phyloP scores from a whole-genome alignment of 2,329 filamentous ascomycete genomes.

The Alternaria sp. region DNA sequence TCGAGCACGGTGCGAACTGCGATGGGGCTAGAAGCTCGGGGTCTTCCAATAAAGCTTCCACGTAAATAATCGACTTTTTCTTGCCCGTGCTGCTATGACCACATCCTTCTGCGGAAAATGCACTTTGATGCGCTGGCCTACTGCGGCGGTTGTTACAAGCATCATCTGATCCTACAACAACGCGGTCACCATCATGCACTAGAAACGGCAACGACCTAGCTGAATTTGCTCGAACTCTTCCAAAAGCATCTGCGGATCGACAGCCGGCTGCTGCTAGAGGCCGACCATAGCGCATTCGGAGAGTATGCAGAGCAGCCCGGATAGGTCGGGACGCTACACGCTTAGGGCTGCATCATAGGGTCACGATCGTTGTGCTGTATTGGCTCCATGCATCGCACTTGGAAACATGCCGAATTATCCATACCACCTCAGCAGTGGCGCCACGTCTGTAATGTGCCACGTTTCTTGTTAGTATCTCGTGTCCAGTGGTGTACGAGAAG shows the following conservation, averaged over 20 bases:
- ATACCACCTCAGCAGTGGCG: background rate
- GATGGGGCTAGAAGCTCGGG: background rate
- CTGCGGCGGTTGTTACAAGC: background rate
- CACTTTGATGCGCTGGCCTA: background rate
- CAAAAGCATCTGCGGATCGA: background rate
- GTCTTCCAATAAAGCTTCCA: background rate
- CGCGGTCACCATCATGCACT: background rate
- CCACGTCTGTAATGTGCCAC: background rate
- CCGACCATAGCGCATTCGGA: background rate
- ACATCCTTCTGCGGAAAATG: background rate
- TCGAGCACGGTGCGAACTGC: background rate
- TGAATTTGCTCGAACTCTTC: background rate
- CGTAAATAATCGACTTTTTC: background rate
- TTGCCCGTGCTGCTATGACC: background rate
- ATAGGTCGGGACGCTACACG: constrained; percentile 7
- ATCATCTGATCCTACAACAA: background rate
- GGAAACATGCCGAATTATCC: background rate
- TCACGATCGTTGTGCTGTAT: background rate
- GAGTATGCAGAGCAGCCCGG: background rate
- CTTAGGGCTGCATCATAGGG: background rate
- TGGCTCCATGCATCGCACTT: background rate
- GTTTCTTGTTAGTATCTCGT: background rate
- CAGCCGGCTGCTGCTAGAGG: background rate
- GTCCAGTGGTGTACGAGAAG: background rate
- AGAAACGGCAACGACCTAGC: background rate